Percentiles rank a stretch among this genome's conserved stretches.
These are phyloP conservation scores for Samsoniella hepiali DNA, from an alignment of 2,329 filamentous ascomycete species.

Conservation along the genomic window DNA sequence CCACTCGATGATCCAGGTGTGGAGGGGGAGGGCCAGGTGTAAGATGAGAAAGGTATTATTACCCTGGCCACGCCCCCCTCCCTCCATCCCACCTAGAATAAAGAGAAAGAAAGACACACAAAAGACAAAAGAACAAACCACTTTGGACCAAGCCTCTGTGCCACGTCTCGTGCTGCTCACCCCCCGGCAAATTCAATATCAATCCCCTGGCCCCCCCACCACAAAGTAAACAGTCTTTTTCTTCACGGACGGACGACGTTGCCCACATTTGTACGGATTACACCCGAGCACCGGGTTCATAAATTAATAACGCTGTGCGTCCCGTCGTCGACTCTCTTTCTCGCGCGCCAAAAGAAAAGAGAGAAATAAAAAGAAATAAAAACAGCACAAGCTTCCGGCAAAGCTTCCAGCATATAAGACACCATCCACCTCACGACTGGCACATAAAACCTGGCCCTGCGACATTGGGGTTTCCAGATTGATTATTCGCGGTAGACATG, in stretches of 20 bases:
- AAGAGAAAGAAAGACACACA: not conserved
- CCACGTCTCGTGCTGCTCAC: conserved; percentile 12
- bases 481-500: not conserved
- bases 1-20: conserved; percentile 8
- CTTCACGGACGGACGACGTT: conserved; percentile 2
- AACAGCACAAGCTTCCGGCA: too few relatives aligned
- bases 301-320: conserved; percentile 6
- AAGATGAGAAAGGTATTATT: not conserved
- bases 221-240: not conserved
- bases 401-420: not conserved
- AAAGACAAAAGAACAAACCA: conserved; percentile 11
- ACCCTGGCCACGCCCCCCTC: not conserved
- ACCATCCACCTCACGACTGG: not conserved
- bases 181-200: conserved; percentile 14
- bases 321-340: not conserved
- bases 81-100: not conserved
- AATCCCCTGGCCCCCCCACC: conserved; percentile 10
- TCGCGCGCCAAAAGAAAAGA: not conserved
- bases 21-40: not conserved
- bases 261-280: not conserved
- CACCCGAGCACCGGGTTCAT: not conserved
- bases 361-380: too few relatives aligned
- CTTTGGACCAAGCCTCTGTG: conserved; percentile 7
- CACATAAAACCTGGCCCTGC: not conserved
- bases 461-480: not conserved